phyloP scores from a whole-genome alignment of 768 basidiomycete species.

The Coprinopsis cinerea region DNA sequence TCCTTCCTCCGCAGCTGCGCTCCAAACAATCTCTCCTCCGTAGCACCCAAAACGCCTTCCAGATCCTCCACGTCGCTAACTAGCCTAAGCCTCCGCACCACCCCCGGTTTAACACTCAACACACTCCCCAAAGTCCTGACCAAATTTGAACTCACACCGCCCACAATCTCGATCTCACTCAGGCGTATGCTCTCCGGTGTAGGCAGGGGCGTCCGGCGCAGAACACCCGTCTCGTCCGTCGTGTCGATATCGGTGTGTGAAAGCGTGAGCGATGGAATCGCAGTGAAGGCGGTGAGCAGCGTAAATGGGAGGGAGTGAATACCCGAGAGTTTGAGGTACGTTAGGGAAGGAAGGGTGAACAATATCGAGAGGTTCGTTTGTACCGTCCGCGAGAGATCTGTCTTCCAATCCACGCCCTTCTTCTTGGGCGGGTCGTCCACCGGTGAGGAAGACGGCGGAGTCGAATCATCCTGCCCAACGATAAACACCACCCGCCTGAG shows the following conservation, averaged over 20 bases:
- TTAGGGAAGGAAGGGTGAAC: not conserved
- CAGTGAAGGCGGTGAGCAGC: not conserved
- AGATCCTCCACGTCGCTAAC: not conserved
- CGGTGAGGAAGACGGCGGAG: not conserved
- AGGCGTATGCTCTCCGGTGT: not conserved
- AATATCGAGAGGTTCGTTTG: not conserved
- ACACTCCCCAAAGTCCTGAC: not conserved
- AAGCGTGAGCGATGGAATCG: not conserved
- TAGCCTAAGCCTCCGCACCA: not conserved
- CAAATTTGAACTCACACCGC: not conserved
- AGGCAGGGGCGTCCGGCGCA: not conserved
- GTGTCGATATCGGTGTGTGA: constrained; percentile 1
- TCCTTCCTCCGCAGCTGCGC: not conserved
- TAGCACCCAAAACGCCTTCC: not conserved
- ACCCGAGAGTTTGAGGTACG: not conserved
- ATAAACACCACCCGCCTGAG: not conserved
- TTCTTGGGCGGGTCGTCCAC: not conserved
- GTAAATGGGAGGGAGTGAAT: not conserved
- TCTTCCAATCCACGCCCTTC: not conserved
- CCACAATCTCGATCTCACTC: not conserved
- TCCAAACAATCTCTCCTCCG: not conserved
- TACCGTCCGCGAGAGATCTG: not conserved
- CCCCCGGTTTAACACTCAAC: not conserved
- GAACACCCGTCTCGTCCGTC: not conserved
- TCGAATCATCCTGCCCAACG: not conserved